Base-by-base conservation (phyloP, 768 basidiomycete species). In the Leccinum fibrillosum region DNA sequence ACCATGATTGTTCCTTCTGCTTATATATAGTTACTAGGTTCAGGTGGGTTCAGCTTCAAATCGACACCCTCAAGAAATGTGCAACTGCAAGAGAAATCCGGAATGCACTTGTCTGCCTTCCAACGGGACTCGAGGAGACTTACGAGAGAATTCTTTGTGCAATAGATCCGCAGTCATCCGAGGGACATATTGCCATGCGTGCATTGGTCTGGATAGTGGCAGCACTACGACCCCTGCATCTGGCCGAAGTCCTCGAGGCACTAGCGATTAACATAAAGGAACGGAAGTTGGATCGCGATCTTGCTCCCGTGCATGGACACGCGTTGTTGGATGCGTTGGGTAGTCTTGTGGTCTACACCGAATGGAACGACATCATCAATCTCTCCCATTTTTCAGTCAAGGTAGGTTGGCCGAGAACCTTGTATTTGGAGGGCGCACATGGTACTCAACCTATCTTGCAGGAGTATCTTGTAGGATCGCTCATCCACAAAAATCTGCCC, bases 341-440 rank as follows among this genome's bases (percentile, higher is more conserved):
- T 3, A 66, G 55, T 6, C 59, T 66, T 5, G 64, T 66, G n/a
- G 56, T 45, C 4, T 50, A 60, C 8, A 21, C 55, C 5, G 49
- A 56, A 19, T 30, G 47, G 25, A 56, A 42, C 0, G 28, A 23
- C 10, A n/a, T 61, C 3, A 5, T 66, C 0, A 49, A 53, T 3
- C 47, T 66, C 1, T 59, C 65, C 3, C 65, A 66, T 54, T 66
- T 59, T 32, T 59, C 51, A 26, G 59, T 66, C 47, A 66, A 66
- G 60, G 65, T 59, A 12, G 37, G 23, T 45, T 3, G 44, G 12
- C 28, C 5, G 11, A 11, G 12, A 19, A 7, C 25, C 25, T 25
- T 25, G 25, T 25, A 25, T 25, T 25, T 25, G 25, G 25, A 23
- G 11, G n/a, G 17, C 2, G 15, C 42, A 9, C 4, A 19, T 23